These are phyloP conservation scores for Blumeria hordei DNA, from an alignment of 2,329 filamentous ascomycete genomes.

Conservation along the genomic window DNA sequence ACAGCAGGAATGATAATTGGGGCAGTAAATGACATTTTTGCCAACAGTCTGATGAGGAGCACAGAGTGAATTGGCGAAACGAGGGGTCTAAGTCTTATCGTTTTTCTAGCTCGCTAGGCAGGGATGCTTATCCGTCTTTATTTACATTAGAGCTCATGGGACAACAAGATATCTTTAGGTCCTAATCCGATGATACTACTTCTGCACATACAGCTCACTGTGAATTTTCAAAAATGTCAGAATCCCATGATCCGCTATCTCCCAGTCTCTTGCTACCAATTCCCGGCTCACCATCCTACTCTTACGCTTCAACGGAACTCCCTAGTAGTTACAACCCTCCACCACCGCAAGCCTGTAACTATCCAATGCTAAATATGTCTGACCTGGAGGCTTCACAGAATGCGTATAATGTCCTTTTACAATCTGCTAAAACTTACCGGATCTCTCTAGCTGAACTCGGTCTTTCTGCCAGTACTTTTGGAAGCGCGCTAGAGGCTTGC, in stretches of 20 bases:
- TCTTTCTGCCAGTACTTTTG: slow-evolving; percentile 36
- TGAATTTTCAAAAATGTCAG: not conserved
- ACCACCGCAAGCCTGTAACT: slow-evolving; percentile 29
- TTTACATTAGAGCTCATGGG: no score
- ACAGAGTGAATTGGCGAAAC: no score
- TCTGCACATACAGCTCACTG: not conserved
- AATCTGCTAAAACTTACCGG: slow-evolving; percentile 38
- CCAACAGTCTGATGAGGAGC: no score
- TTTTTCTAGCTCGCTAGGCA: no score
- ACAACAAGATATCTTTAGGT: no score
- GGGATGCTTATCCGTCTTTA: not conserved
- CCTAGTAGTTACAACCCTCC: slow-evolving; percentile 31
- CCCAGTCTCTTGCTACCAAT: slow-evolving; percentile 33
- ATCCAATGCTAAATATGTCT: slow-evolving; percentile 34
- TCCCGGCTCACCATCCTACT: slow-evolving; percentile 38
- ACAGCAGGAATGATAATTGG: slow-evolving; percentile 53
- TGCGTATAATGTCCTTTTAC: slow-evolving; percentile 35
- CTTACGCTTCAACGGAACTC: slow-evolving; percentile 35
- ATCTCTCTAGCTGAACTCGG: slow-evolving; percentile 35
- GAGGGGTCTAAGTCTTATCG: no score
- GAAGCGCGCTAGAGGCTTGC: slow-evolving; percentile 39
- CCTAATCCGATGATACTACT: not conserved
- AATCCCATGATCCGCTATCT: slow-evolving; percentile 18
- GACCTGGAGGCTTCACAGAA: slow-evolving; percentile 38
- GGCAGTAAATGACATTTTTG: slow-evolving; percentile 9